phyloP scores from a whole-genome alignment of 2,329 filamentous ascomycete species.

The Cercospora citrullina region DNA sequence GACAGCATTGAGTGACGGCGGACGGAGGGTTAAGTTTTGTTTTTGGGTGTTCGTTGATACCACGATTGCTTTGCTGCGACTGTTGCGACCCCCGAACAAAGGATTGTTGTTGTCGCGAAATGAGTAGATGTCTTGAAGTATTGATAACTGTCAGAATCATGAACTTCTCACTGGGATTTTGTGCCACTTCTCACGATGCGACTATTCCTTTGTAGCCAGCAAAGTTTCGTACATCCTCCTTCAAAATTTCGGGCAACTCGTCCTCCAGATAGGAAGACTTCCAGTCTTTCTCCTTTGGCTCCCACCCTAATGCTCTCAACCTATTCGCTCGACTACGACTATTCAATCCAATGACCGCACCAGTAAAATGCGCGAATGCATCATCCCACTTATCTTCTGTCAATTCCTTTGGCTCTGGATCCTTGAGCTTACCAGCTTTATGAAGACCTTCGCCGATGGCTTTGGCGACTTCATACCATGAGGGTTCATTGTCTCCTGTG shows the following conservation, averaged over 20 bases:
- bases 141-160: slow-evolving; percentile 1
- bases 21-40: background rate
- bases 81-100: background rate
- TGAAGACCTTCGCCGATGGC: slow-evolving; percentile 44
- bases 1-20: background rate
- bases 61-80: slow-evolving; percentile 7
- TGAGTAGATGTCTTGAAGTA: slow-evolving; percentile 6
- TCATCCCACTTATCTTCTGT: slow-evolving; percentile 44
- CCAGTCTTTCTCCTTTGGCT: slow-evolving; percentile 47
- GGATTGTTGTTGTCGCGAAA: background rate
- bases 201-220: slow-evolving; percentile 25
- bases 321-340: slow-evolving; percentile 48
- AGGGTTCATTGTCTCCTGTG: slow-evolving; percentile 43
- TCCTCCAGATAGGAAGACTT: slow-evolving; percentile 44
- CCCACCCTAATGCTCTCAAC: slow-evolving; percentile 49
- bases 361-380: slow-evolving; percentile 43
- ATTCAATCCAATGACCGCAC: slow-evolving; percentile 46
- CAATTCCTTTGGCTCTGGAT: slow-evolving; percentile 42
- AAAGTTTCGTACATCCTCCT: slow-evolving; percentile 34
- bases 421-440: slow-evolving; percentile 42
- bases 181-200: slow-evolving; percentile 9
- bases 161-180: background rate
- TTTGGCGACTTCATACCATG: slow-evolving; percentile 46
- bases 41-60: slow-evolving; percentile 8
- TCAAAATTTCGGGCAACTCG: slow-evolving; percentile 44